Evolutionary conservation across 2,329 filamentous ascomycete genomes (phyloP).

Genomic region (Exserohilum turcica): DNA sequence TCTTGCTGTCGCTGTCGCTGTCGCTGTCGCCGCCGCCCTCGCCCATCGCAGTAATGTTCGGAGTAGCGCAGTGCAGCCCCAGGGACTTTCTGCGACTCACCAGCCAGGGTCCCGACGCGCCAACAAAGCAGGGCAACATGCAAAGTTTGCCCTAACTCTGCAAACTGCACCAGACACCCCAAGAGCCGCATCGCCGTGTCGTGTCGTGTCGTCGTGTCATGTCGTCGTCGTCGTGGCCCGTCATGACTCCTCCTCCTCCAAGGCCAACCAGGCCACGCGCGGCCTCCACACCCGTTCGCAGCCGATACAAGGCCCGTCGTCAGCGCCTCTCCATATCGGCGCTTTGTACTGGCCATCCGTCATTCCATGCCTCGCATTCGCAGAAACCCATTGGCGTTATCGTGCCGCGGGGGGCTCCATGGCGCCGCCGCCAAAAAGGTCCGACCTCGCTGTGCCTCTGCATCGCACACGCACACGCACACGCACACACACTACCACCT

Average conservation of each 20-base stretch:
- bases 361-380: constrained; percentile 34
- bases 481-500: too few species aligned
- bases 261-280: too few species aligned
- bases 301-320: constrained; percentile 29
- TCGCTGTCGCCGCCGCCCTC: too few species aligned
- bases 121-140: constrained; percentile 20
- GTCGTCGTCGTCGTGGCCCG: constrained; percentile 1
- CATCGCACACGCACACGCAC: too few species aligned
- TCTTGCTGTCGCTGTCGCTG: too few species aligned
- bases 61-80: too few species aligned
- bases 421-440: constrained; percentile 20
- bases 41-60: too few species aligned
- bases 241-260: too few species aligned
- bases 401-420: constrained; percentile 30
- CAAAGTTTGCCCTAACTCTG: neutral
- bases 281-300: constrained; percentile 28
- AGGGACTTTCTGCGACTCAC: neutral
- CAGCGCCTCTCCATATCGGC: constrained; percentile 14
- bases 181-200: neutral
- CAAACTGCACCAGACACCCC: too few species aligned
- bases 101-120: neutral
- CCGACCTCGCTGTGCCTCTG: constrained; percentile 34
- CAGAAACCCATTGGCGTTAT: constrained; percentile 42
- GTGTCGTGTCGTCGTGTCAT: neutral
- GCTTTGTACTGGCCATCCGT: constrained; percentile 22